These are phyloP conservation scores for Pythium aristosporum DNA, from an alignment of 352 stramenopile genomes.

Conservation along the genomic window DNA sequence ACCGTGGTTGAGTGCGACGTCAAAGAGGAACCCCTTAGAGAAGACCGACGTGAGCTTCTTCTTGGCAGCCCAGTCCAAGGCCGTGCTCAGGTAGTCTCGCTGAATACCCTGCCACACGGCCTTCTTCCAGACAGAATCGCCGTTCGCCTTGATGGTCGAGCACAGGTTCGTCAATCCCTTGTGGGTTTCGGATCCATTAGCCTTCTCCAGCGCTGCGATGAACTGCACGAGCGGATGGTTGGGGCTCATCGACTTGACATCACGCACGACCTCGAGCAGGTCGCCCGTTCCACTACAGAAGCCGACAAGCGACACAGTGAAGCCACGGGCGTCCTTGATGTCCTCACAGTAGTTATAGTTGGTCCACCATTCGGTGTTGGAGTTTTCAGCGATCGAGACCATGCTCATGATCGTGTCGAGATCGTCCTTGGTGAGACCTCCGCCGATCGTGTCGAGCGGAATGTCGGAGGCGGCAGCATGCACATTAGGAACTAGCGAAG, in stretches of 20 bases:
- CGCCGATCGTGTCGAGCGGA: constrained; percentile 1
- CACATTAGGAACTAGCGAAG: neutral
- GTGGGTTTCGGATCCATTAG: neutral
- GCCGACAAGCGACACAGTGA: constrained; percentile 17
- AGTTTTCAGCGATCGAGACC: constrained; percentile 19
- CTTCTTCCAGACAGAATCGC: neutral
- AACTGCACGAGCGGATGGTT: constrained; percentile 7
- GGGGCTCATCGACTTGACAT: constrained; percentile 1
- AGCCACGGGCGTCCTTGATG: constrained; percentile 10
- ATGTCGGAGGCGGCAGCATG: neutral
- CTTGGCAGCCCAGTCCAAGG: neutral
- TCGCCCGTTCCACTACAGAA: constrained; percentile 15
- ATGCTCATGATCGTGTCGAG: constrained; percentile 22
- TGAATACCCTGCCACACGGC: constrained; percentile 12
- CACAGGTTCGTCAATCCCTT: neutral
- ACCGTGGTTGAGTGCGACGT: constrained; percentile 10
- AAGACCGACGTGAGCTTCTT: neutral
- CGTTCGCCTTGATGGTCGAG: neutral
- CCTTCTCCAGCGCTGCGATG: constrained; percentile 7
- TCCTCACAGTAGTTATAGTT: constrained; percentile 23
- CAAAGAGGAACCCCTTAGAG: constrained; percentile 14
- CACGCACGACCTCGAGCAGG: constrained; percentile 11
- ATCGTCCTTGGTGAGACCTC: constrained; percentile 1
- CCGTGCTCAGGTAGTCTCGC: neutral
- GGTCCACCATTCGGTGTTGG: constrained; percentile 13